These are phyloP conservation scores for Rhynchospora tenuis DNA, from an alignment of 176 grass and related monocot genomes.

Conservation along the genomic window DNA sequence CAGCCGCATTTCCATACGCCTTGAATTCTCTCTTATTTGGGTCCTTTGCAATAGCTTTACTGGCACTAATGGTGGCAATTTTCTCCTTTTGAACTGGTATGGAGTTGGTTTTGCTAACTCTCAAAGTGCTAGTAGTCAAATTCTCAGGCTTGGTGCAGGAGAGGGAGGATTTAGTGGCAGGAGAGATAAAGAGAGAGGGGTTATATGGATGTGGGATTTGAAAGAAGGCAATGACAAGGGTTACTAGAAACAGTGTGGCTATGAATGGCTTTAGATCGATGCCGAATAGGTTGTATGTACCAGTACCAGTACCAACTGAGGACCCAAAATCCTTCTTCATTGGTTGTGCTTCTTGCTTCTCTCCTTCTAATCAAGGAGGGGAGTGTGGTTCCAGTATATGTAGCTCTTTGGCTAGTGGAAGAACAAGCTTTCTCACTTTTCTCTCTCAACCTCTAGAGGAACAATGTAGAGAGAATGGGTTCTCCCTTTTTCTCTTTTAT, in stretches of 20 bases:
- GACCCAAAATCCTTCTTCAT: slow-evolving; percentile 18
- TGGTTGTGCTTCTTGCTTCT: neutral
- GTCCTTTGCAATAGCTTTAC: neutral
- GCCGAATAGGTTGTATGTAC: slow-evolving; percentile 27
- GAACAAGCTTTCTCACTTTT: neutral
- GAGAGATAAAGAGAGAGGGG: slow-evolving; percentile 39
- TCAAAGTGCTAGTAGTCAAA: slow-evolving; percentile 16
- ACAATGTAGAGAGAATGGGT: neutral
- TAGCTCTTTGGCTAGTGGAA: neutral
- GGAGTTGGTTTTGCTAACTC: slow-evolving; percentile 10
- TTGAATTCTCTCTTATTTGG: slow-evolving; percentile 57
- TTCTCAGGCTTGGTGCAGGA: neutral
- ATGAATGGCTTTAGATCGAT: slow-evolving; percentile 75
- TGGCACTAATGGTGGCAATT: neutral
- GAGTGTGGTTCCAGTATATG: neutral
- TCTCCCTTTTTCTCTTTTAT: neutral
- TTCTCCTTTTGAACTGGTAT: slow-evolving; percentile 12
- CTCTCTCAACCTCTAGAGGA: neutral
- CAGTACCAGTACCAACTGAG: neutral
- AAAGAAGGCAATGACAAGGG: slow-evolving; percentile 66
- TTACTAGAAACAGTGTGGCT: slow-evolving; percentile 58
- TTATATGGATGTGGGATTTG: slow-evolving; percentile 65
- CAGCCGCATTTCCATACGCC: slow-evolving; percentile 60
- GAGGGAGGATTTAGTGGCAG: slow-evolving; percentile 29
- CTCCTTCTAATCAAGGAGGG: neutral